phyloP scores from a whole-genome alignment of 2,329 filamentous ascomycete species.

The Hypoxylon sp. region DNA sequence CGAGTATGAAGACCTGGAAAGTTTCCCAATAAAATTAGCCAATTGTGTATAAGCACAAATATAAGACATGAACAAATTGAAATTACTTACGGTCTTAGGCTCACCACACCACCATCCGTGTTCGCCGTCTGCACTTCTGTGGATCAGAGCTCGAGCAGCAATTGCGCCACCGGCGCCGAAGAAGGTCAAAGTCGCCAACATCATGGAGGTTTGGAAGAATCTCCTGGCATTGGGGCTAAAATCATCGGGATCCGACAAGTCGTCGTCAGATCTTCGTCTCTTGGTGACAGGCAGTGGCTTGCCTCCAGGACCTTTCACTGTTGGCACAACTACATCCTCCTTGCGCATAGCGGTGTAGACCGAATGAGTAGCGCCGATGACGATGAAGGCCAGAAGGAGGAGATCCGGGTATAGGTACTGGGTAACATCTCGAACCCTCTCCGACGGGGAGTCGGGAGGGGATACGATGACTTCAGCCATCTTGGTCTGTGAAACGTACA shows the following conservation, averaged over 20 bases:
- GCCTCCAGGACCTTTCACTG: conserved; percentile 80
- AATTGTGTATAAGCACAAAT: not conserved
- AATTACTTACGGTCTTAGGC: conserved; percentile 44
- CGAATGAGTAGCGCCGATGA: conserved; percentile 61
- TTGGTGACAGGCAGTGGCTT: conserved; percentile 81
- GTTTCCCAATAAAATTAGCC: conserved; percentile 13
- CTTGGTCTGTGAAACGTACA: conserved; percentile 40
- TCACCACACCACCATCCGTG: conserved; percentile 47
- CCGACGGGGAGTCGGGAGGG: conserved; percentile 47
- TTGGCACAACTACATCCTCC: conserved; percentile 57
- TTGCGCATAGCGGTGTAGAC: conserved; percentile 60
- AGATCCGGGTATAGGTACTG: conserved; percentile 62
- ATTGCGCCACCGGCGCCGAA: conserved; percentile 77
- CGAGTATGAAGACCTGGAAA: conserved; percentile 84
- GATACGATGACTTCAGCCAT: conserved; percentile 45
- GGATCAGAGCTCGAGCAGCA: conserved; percentile 75
- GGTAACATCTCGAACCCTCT: conserved; percentile 55
- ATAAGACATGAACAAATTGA: conserved; percentile 5
- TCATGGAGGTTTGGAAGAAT: conserved; percentile 78
- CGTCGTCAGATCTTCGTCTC: conserved; percentile 58
- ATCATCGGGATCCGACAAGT: conserved; percentile 52
- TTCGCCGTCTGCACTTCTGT: conserved; percentile 48
- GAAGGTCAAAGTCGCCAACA: conserved; percentile 77
- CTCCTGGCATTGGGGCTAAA: conserved; percentile 53
- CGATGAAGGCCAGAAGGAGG: conserved; percentile 62